Evolutionary conservation across 768 basidiomycete genomes (phyloP).

Genomic region (Russula ochroleuca): DNA sequence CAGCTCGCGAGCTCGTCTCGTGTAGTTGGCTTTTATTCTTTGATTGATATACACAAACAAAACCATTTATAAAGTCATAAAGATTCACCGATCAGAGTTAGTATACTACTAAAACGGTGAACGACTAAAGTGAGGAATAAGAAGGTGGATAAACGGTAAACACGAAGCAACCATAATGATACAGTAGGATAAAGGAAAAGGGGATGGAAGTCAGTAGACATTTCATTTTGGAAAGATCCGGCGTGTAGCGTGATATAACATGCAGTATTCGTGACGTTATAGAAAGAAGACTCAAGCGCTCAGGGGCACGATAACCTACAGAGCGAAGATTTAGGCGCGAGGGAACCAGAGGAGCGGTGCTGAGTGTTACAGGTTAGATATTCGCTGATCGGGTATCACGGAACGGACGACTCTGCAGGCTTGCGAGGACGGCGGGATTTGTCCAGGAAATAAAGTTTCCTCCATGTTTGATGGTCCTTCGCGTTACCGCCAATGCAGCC

Average conservation of each 20-base stretch:
- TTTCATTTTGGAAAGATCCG: neutral
- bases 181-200: neutral
- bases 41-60: neutral
- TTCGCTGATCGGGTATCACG: neutral
- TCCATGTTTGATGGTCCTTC: slow-evolving; percentile 16
- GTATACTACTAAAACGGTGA: neutral
- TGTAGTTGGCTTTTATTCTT: neutral
- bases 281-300: neutral
- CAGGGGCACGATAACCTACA: neutral
- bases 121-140: too few species aligned
- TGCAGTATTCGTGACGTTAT: neutral
- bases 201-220: neutral
- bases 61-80: too few species aligned
- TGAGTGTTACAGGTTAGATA: neutral
- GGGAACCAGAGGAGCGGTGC: neutral
- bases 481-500: slow-evolving; percentile 4
- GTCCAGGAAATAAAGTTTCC: slow-evolving; percentile 6
- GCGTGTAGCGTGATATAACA: neutral
- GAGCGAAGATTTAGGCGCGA: neutral
- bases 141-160: neutral
- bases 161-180: slow-evolving; percentile 8
- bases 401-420: neutral
- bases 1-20: neutral
- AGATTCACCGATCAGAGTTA: neutral
- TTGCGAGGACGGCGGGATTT: neutral